phyloP scores from a whole-genome alignment of 768 basidiomycete species.

The Cystobasidium onofrii region DNA sequence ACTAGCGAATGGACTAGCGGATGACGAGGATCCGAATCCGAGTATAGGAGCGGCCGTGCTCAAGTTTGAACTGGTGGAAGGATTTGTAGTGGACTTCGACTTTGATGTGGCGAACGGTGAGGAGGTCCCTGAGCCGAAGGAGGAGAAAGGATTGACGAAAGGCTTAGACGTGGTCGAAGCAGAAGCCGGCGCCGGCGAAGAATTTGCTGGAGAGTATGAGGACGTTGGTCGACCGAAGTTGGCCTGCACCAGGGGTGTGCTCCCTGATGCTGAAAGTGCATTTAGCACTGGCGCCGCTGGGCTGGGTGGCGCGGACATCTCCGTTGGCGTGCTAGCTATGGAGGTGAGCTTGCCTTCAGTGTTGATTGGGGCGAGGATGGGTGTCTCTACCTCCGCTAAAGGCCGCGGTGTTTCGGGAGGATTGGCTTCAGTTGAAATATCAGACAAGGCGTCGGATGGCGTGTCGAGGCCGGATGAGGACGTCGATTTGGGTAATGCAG shows the following conservation, averaged over 20 bases:
- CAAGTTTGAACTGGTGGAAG: conserved; percentile 15
- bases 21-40: background rate
- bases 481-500: conserved; percentile 8
- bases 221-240: conserved; percentile 24
- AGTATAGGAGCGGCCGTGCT: conserved; percentile 4
- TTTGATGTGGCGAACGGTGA: conserved; percentile 26
- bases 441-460: conserved; percentile 20
- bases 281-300: background rate
- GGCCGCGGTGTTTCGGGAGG: conserved; percentile 23
- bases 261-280: background rate
- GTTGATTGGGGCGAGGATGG: background rate
- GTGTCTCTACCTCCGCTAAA: background rate
- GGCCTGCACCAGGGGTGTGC: conserved; percentile 6
- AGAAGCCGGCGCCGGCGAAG: background rate
- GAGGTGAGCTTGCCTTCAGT: background rate
- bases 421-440: conserved; percentile 21
- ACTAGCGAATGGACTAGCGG: conserved; percentile 22
- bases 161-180: conserved; percentile 8
- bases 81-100: background rate
- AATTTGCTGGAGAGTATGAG: background rate
- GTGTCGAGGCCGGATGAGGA: conserved; percentile 5
- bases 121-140: conserved; percentile 9
- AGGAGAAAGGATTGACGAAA: conserved; percentile 28
- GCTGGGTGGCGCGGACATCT: background rate
- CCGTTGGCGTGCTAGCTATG: background rate